Percentiles rank a stretch among this genome's conserved stretches.
phyloP scores from a whole-genome alignment of 2,329 filamentous ascomycete genomes.

The Trichophyton schoenleinii region DNA sequence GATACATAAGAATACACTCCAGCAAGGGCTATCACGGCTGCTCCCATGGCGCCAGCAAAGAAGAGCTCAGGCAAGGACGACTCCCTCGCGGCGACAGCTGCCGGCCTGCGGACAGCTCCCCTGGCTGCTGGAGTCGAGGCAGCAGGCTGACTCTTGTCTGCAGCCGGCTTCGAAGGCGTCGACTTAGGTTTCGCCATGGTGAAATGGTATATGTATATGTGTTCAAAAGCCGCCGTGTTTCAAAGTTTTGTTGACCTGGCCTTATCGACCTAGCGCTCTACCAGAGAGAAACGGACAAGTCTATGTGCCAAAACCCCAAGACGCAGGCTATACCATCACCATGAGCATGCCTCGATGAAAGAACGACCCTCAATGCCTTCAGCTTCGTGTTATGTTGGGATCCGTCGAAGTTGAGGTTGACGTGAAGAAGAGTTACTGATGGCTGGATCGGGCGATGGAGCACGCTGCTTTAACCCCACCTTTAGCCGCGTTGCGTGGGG shows the following conservation, averaged over 20 bases:
- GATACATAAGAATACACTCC: constrained; percentile 32
- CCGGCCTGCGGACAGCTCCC: not conserved
- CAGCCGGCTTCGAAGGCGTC: not conserved
- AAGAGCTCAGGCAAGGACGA: not conserved
- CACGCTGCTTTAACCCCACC: not conserved
- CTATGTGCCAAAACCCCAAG: not conserved
- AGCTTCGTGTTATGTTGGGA: too few relatives aligned
- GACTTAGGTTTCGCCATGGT: constrained; percentile 1
- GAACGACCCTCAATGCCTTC: not conserved
- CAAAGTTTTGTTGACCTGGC: not conserved
- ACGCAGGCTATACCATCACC: not conserved
- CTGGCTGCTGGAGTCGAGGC: not conserved
- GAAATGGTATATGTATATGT: too few relatives aligned
- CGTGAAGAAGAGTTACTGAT: not conserved
- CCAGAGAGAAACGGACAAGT: not conserved
- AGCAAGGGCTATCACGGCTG: constrained; percentile 21
- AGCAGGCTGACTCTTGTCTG: not conserved
- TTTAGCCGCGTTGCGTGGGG: not conserved
- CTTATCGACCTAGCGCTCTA: not conserved
- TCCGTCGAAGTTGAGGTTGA: not conserved
- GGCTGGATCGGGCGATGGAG: not conserved
- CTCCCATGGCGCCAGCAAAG: not conserved
- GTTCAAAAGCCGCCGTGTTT: not conserved
- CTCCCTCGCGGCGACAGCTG: not conserved
- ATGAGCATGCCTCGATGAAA: not conserved